A percentile compares a stretch with the other conserved stretches of the same genome.
phyloP scores from a whole-genome alignment of 2,329 filamentous ascomycete species.

The Pestalotiopsis sp. region DNA sequence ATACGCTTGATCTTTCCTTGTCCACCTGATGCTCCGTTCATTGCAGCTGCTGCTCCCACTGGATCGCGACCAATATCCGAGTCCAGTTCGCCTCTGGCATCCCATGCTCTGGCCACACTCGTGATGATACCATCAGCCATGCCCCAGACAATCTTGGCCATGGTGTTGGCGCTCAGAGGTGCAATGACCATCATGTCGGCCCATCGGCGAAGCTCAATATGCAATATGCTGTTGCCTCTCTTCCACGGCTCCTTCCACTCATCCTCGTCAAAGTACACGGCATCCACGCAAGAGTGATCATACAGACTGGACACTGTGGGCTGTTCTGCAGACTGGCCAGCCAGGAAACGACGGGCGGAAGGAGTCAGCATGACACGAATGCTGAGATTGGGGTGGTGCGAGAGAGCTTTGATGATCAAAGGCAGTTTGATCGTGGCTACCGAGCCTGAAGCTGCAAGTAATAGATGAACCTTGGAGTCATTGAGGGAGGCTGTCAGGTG shows the following conservation, averaged over 20 bases:
- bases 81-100: slow-evolving; percentile 68
- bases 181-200: slow-evolving; percentile 80
- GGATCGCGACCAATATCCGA: slow-evolving; percentile 17
- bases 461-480: slow-evolving; percentile 61
- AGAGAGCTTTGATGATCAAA: slow-evolving; percentile 64
- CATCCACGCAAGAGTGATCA: slow-evolving; percentile 72
- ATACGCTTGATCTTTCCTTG: slow-evolving; percentile 62
- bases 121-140: slow-evolving; percentile 78
- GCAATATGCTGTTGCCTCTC: slow-evolving; percentile 77
- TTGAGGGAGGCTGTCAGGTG: slow-evolving; percentile 34
- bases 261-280: slow-evolving; percentile 79
- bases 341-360: slow-evolving; percentile 75
- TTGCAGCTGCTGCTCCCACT: slow-evolving; percentile 7
- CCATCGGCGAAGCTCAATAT: slow-evolving; percentile 87
- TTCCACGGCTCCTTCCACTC: slow-evolving; percentile 84
- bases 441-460: slow-evolving; percentile 69
- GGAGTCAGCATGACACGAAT: slow-evolving; percentile 84
- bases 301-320: slow-evolving; percentile 65
- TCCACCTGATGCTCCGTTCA: slow-evolving; percentile 18
- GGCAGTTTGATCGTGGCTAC: slow-evolving; percentile 90
- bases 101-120: slow-evolving; percentile 82
- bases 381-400: slow-evolving; percentile 56
- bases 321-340: slow-evolving; percentile 76
- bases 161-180: slow-evolving; percentile 80
- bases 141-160: slow-evolving; percentile 82